Base-by-base conservation (phyloP, 108 stramenopile genomes). In the Nitzschia sp. region DNA sequence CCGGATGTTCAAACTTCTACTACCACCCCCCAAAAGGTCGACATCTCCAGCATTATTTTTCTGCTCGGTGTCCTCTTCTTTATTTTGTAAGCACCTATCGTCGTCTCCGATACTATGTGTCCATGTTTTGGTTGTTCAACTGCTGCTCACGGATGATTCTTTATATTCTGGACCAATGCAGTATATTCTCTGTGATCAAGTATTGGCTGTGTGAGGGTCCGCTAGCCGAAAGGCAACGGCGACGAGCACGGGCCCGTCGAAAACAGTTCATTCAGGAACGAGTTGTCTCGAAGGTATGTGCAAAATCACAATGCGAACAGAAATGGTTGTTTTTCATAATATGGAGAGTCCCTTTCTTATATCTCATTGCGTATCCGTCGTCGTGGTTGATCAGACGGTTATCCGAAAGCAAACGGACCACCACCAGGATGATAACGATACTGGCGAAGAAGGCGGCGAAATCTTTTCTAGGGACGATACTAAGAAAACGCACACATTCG, bases 161-260 rank as follows among this genome's bases (percentile, higher is more conserved):
- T 42, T 42, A 8, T 42, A 8, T 42, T 42, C 15, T 8, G 38
- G 8, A 42, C 15, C 11, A n/a, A 51, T 23, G 4, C 4, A 51
- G 49, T 51, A 4, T 17, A 4, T 51, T 51, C 21, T 51, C 49
- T 4, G 49, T 23, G 17, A 4, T 51, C 13, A 51, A 51, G n/a
- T 51, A 51, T 19, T 51, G 49, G 49, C 8, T 51, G 18, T 51
- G 49, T 19, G 49, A 51, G 49, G 49, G 49, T 19, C 49, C 49
- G 4, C 4, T 23, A 8, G n/a, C 49, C 11, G n/a, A 4, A 4
- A 9, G 49, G 4, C 13, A 23, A 19, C 49, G 21, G 21, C 13
- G 21, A 5, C 8, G 21, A 51, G 49, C 13, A 23, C 13, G 49
- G 21, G 49, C 8, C 4, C 4, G 17, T 23, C 49, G 49, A 23